These are phyloP conservation scores for Cystoderma amianthinum DNA, from an alignment of 768 basidiomycete genomes.

Conservation along the genomic window DNA sequence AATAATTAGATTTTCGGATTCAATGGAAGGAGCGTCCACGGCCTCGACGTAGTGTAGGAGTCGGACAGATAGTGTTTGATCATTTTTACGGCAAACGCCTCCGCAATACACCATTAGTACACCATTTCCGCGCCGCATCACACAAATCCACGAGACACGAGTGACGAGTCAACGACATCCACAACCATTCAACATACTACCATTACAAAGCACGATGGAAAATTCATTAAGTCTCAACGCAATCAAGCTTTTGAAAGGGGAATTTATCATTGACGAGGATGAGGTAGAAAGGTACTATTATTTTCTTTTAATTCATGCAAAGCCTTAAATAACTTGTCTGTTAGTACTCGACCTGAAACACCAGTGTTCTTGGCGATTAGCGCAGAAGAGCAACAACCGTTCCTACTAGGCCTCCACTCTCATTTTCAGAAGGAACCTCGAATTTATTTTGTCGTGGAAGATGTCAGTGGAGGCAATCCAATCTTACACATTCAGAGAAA, in stretches of 20 bases:
- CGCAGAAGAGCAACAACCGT: conserved; percentile 95
- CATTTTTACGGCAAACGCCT: no score
- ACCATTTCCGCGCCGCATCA: no score
- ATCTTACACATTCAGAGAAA: conserved; percentile 99
- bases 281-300: conserved; percentile 97
- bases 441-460: conserved; percentile 99
- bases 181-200: no score
- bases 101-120: no score
- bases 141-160: no score
- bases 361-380: conserved; percentile 96
- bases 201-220: no score
- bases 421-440: conserved; percentile 99
- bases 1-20: no score
- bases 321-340: conserved; percentile 11
- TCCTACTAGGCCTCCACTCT: conserved; percentile 92
- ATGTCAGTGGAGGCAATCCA: conserved; percentile 96
- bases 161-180: no score
- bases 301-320: no score
- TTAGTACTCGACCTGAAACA: conserved; percentile 96
- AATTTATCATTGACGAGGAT: conserved; percentile 99
- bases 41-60: no score
- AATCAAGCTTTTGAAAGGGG: conserved; percentile 99
- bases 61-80: no score
- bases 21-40: no score
- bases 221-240: conserved; percentile 81